These are phyloP conservation scores for Tylopilus plumbeoviolaceoides DNA, from an alignment of 768 basidiomycete genomes.

Conservation along the genomic window DNA sequence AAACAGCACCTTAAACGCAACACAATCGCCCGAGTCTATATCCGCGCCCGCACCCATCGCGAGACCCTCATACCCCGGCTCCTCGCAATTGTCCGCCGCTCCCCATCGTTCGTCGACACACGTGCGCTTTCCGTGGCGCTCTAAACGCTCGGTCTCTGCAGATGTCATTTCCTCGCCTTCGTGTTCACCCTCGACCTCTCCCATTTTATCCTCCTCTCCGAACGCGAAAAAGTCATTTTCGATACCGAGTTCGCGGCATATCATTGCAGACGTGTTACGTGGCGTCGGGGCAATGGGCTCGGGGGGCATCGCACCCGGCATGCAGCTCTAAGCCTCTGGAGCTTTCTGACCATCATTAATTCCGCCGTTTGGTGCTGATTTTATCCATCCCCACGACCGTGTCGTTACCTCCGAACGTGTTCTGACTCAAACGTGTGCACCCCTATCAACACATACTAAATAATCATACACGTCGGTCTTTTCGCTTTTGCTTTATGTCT, in stretches of 20 bases:
- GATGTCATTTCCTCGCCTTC: neutral
- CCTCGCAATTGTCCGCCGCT: neutral
- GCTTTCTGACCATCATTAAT: too few species aligned
- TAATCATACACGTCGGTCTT: neutral
- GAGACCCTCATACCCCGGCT: neutral
- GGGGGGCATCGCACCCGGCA: neutral
- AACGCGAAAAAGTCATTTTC: constrained; percentile 16
- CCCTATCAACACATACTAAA: neutral
- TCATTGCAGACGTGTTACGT: constrained; percentile 38
- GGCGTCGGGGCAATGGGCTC: constrained; percentile 38
- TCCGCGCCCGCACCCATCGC: neutral
- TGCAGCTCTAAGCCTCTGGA: neutral
- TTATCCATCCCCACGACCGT: too few species aligned
- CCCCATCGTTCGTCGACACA: constrained; percentile 2
- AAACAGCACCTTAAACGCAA: neutral
- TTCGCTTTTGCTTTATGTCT: neutral
- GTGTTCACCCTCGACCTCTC: constrained; percentile 6
- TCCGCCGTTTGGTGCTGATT: too few species aligned
- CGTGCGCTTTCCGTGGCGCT: constrained; percentile 8
- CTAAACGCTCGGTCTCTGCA: constrained; percentile 6
- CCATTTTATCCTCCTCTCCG: constrained; percentile 1
- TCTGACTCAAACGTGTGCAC: too few species aligned
- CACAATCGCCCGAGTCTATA: neutral
- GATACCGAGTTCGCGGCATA: constrained; percentile 15
- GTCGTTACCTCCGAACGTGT: too few species aligned